Percentiles rank a stretch among this genome's conserved stretches.
These are phyloP conservation scores for Melastoma malabathricum DNA, from an alignment of 345 rosid genomes.

Conservation along the genomic window DNA sequence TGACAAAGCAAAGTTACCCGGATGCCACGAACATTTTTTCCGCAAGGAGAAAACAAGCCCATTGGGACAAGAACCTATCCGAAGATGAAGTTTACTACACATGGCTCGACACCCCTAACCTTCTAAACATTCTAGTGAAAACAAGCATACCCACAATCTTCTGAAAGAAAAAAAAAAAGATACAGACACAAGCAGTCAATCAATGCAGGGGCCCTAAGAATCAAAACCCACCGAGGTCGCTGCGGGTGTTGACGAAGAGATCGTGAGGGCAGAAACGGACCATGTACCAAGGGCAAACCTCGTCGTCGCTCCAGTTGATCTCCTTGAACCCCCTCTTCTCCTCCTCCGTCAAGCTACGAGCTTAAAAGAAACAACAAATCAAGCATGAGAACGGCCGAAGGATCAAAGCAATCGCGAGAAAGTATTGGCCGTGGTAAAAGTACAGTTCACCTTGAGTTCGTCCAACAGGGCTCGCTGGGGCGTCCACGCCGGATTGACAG, in stretches of 20 bases:
- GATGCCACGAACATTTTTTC: too few relatives aligned
- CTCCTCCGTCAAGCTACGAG: constrained; percentile 81
- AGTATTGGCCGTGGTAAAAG: background rate
- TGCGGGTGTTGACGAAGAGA: constrained; percentile 91
- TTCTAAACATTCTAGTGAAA: too few relatives aligned
- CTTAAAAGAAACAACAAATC: constrained; percentile 16
- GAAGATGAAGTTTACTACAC: too few relatives aligned
- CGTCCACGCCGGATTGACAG: constrained; percentile 42
- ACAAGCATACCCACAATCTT: background rate
- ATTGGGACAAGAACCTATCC: too few relatives aligned
- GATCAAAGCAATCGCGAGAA: background rate
- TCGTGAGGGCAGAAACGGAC: constrained; percentile 97
- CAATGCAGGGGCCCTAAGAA: background rate
- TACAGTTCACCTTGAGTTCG: constrained; percentile 71
- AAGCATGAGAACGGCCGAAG: background rate
- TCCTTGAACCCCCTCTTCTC: constrained; percentile 78
- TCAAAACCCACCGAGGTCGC: constrained; percentile 73
- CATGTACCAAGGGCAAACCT: constrained; percentile 86
- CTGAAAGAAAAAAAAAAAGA: background rate
- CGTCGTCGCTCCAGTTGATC: constrained; percentile 85
- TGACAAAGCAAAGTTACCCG: too few relatives aligned
- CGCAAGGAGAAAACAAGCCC: too few relatives aligned
- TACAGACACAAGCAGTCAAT: background rate
- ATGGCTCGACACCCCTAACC: too few relatives aligned
- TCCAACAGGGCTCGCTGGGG: constrained; percentile 94